phyloP scores from a whole-genome alignment of 1,139 yeast genomes.

The Geotrichum bryndzae region DNA sequence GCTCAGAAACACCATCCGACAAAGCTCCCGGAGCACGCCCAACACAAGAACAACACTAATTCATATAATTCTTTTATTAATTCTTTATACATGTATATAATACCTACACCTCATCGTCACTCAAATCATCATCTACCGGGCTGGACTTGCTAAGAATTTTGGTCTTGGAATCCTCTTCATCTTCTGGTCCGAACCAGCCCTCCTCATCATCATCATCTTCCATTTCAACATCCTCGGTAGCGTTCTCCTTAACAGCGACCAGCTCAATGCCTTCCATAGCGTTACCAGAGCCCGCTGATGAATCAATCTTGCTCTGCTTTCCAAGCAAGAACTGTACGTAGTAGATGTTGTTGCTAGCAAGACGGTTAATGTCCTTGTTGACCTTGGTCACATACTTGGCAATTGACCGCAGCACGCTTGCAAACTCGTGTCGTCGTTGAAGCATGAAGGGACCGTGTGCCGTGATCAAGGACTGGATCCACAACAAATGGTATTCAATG shows the following conservation, averaged over 20 bases:
- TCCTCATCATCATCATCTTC: constrained; percentile 32
- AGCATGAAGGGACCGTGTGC: constrained; percentile 75
- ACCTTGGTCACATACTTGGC: constrained; percentile 70
- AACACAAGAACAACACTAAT: not conserved
- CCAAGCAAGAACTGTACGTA: constrained; percentile 40
- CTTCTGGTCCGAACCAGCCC: constrained; percentile 43
- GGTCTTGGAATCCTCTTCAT: constrained; percentile 18
- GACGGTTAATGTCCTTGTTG: constrained; percentile 63
- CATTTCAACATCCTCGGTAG: constrained; percentile 20
- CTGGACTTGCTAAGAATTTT: constrained; percentile 21
- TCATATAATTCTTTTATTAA: not conserved
- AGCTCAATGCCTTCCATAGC: constrained; percentile 13
- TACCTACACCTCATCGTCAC: constrained; percentile 22
- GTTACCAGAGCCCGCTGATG: constrained; percentile 2
- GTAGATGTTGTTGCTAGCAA: constrained; percentile 53
- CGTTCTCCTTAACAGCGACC: constrained; percentile 18
- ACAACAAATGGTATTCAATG: constrained; percentile 71
- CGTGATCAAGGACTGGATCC: constrained; percentile 67
- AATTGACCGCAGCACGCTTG: constrained; percentile 60
- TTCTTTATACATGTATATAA: not conserved
- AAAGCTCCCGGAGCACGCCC: not conserved
- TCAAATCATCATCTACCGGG: constrained; percentile 20
- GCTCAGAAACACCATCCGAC: not conserved
- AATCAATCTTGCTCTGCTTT: constrained; percentile 11
- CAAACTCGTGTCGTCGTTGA: constrained; percentile 56